Evolutionary conservation across 129 eudicot species (phyloP).

Genomic region (Daucus carota): DNA sequence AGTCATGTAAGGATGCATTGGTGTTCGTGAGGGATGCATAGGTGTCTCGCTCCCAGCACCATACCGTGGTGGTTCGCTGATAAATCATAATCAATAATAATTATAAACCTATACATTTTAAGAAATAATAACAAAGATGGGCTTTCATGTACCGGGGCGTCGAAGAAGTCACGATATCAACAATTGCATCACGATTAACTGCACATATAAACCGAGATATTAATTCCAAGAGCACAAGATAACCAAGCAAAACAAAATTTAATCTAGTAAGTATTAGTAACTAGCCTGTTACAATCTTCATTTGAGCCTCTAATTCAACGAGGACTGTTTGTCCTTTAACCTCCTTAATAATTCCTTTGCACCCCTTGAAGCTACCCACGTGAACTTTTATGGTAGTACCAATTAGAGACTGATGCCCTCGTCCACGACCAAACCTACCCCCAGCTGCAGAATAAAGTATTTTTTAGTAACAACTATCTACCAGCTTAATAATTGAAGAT

Average conservation of each 20-base stretch:
- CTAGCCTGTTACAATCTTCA: conserved; percentile 89
- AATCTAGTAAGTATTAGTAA: too few species aligned
- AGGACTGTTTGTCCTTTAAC: conserved; percentile 63
- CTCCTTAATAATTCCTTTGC: conserved; percentile 77
- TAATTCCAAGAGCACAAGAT: too few species aligned
- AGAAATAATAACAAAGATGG: too few species aligned
- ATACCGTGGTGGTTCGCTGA: conserved; percentile 64
- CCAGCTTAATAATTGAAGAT: background rate
- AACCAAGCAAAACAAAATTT: too few species aligned
- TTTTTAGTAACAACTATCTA: background rate
- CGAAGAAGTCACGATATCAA: conserved; percentile 58
- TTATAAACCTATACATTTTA: too few species aligned
- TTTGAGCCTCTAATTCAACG: conserved; percentile 80
- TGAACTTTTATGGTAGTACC: conserved; percentile 58
- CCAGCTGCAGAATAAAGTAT: conserved; percentile 43
- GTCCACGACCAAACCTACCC: conserved; percentile 51
- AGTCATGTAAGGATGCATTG: conserved; percentile 91
- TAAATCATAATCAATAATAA: conserved; percentile 1
- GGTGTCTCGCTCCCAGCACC: conserved; percentile 98
- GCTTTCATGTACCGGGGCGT: conserved; percentile 55
- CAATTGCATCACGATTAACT: conserved; percentile 65
- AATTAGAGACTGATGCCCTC: conserved; percentile 62
- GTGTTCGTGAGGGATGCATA: conserved; percentile 94
- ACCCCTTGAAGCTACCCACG: conserved; percentile 77
- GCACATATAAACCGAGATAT: conserved; percentile 30